These are phyloP conservation scores for Kernera saxatilis DNA, from an alignment of 345 rosid genomes.

Conservation along the genomic window DNA sequence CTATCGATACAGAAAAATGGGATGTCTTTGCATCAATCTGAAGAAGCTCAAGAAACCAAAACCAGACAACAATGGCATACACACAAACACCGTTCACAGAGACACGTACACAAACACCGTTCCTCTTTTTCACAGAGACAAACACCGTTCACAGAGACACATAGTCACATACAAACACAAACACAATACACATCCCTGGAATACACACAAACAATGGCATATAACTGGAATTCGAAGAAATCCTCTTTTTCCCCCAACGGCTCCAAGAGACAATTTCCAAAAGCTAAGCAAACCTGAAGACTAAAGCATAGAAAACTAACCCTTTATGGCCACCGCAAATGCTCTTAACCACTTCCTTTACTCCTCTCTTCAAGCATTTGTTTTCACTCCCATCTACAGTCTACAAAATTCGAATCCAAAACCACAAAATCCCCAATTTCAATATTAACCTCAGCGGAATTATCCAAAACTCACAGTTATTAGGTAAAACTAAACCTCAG, in stretches of 20 bases:
- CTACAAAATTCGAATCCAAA: constrained; percentile 29
- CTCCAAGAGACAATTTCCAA: too few relatives aligned
- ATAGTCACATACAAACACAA: too few relatives aligned
- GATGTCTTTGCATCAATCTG: constrained; percentile 20
- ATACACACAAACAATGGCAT: too few relatives aligned
- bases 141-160: too few relatives aligned
- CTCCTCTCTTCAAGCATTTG: constrained; percentile 89
- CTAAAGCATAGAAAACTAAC: constrained; percentile 26
- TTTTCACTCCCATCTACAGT: constrained; percentile 55
- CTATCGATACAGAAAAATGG: background rate
- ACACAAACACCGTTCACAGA: too few relatives aligned
- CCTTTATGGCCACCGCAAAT: constrained; percentile 78
- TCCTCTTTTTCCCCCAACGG: too few relatives aligned
- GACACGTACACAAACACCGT: too few relatives aligned
- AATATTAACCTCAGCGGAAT: background rate
- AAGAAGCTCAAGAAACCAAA: constrained; percentile 17
- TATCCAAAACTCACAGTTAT: background rate
- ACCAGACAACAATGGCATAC: background rate
- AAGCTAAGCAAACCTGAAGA: background rate
- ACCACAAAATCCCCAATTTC: background rate
- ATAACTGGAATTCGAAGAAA: too few relatives aligned
- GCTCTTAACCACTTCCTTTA: constrained; percentile 90
- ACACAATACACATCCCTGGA: too few relatives aligned
- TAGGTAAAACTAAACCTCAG: constrained; percentile 32
- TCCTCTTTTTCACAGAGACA: too few relatives aligned